Base-by-base conservation (phyloP, 306 rosid genomes). In the Castanea mollissima region DNA sequence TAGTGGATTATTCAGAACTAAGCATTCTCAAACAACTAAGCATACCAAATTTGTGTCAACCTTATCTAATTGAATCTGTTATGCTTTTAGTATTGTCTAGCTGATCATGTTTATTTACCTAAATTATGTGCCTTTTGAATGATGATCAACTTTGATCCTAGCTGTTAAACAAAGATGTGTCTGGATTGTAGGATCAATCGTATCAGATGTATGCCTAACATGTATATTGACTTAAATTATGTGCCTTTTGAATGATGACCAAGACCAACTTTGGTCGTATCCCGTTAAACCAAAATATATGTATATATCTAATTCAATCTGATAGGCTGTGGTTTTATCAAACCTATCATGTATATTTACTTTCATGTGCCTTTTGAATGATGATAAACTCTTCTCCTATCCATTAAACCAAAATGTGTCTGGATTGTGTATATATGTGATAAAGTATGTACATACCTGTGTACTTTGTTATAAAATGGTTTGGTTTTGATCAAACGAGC, bases 401-500 rank as follows among this genome's bases (percentile, higher is more conserved):
- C 54, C 54, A 49, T 49, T 12, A 49, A 49, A 12, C 16, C 16
- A 3, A 49, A 49, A 49, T 49, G 16, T 49, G 54, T 49, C 54
- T 49, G 16, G 54, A 13, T 49, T 49, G 16, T 49, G 54, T 49
- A 49, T 49, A 13, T 49, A 49, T 49, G 54, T 49, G 54, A 49
- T 12, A 49, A 49, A 49, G 54, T 49, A 49, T 49, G 54, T 49
- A 49, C 14, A 13, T 49, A 49, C 16, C 54, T 49, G 2, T 49
- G 54, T 49, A 49, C 34, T 59, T 23, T 59, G 67, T 59, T 23
- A 9, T 11, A 21, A 21, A 59, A 23, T 70, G 69, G 35, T 78
- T 76, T 84, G 12, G 31, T 74, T 76, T 71, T 71, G 74, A 59
- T 74, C 65, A 74, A 81, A 69, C 65, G 74, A 72, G 52, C 71